Percentiles rank a stretch among this genome's conserved stretches.
phyloP scores from a whole-genome alignment of 306 rosid species.

The Dryas alaskensis region DNA sequence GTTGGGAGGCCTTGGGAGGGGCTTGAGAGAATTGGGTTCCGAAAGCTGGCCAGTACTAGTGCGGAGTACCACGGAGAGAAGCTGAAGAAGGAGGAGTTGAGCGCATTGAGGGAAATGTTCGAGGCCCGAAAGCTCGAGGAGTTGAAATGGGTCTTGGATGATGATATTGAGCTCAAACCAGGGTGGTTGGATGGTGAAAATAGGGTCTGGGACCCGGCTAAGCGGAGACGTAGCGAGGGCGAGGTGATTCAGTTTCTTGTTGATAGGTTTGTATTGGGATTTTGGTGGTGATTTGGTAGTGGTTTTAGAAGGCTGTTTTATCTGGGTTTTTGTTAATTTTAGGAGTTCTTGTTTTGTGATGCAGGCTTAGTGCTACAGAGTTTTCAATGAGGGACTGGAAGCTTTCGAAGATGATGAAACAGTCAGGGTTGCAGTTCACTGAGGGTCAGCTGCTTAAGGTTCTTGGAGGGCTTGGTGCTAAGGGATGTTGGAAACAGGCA shows the following conservation, averaged over 20 bases:
- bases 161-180: constrained; percentile 54
- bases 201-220: constrained; percentile 21
- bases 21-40: constrained; percentile 38
- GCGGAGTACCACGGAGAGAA: constrained; percentile 42
- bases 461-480: constrained; percentile 58
- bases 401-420: constrained; percentile 81
- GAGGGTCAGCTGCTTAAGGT: constrained; percentile 74
- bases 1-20: constrained; percentile 85
- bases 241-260: constrained; percentile 77
- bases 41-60: constrained; percentile 36
- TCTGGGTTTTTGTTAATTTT: constrained; percentile 2
- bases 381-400: constrained; percentile 70
- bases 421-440: constrained; percentile 73
- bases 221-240: constrained; percentile 52
- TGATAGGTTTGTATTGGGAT: constrained; percentile 58
- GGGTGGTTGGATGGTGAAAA: constrained; percentile 42
- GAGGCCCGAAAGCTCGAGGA: constrained; percentile 60
- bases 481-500: constrained; percentile 78
- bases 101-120: constrained; percentile 60
- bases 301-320: constrained; percentile 2
- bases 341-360: not conserved
- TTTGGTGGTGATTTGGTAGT: not conserved
- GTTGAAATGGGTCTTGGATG: constrained; percentile 69
- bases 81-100: constrained; percentile 62
- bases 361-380: constrained; percentile 67